Percentiles rank a stretch among this genome's conserved stretches.
These are phyloP conservation scores for Tremellales sp. DNA, from an alignment of 1,284 basidiomycete species.

Conservation along the genomic window DNA sequence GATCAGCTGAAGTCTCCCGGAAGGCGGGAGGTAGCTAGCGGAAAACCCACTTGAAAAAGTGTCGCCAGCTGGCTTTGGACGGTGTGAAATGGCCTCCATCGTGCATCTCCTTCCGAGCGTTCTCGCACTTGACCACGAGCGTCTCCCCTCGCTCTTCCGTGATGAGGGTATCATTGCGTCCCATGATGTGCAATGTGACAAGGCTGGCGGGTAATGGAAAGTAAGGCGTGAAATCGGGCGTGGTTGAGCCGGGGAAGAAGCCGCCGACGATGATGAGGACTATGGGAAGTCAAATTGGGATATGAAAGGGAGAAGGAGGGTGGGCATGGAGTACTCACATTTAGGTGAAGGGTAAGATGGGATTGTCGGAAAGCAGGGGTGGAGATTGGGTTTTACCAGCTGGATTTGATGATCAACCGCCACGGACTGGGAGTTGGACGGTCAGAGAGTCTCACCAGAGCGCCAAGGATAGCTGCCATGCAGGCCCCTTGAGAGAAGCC, in stretches of 20 bases:
- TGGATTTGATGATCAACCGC: no score
- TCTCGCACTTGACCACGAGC: conserved; percentile 58
- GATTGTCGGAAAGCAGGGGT: conserved; percentile 62
- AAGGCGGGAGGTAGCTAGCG: background rate
- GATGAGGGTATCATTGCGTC: conserved; percentile 75
- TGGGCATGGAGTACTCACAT: conserved; percentile 34
- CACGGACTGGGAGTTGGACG: no score
- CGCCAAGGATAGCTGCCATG: conserved; percentile 68
- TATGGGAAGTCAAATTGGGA: conserved; percentile 61
- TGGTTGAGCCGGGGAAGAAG: conserved; percentile 37
- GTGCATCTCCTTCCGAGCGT: conserved; percentile 45
- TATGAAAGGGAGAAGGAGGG: conserved; percentile 2
- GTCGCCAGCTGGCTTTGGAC: conserved; percentile 46
- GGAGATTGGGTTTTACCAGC: conserved; percentile 57
- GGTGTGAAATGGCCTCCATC: conserved; percentile 49
- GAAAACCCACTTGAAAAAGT: conserved; percentile 45
- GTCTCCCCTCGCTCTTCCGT: conserved; percentile 63
- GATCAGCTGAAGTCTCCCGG: background rate
- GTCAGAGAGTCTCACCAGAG: conserved; percentile 56
- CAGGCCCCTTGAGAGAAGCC: conserved; percentile 83
- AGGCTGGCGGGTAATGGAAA: conserved; percentile 52
- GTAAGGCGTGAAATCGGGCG: conserved; percentile 53
- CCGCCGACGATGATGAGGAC: conserved; percentile 57
- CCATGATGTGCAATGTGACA: conserved; percentile 75
- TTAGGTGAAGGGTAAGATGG: conserved; percentile 64